Conservation (phyloP, 129 eudicot genomes). For the Lactuca saligna region DNA sequence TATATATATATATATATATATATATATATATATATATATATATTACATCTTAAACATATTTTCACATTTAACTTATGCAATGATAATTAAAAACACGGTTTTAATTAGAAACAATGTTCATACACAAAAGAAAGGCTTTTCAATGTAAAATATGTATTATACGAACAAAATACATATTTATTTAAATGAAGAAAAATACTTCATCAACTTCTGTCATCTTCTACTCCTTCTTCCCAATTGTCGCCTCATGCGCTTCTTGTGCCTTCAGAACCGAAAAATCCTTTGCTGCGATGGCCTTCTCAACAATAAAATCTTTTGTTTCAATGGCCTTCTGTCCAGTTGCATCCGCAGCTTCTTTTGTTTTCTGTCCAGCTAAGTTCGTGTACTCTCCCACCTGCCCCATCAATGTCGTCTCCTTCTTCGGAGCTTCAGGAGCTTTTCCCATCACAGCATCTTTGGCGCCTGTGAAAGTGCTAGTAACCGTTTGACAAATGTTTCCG, state of each 20-base stretch:
- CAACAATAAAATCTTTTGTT: constrained; percentile 11
- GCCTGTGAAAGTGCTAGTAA: constrained; percentile 53
- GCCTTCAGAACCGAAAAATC: constrained; percentile 13
- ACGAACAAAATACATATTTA: too few species aligned
- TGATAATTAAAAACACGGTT: too few species aligned
- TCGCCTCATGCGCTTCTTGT: constrained; percentile 18
- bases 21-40: too few species aligned
- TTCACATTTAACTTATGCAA: too few species aligned
- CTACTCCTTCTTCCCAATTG: neutral
- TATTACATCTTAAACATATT: too few species aligned
- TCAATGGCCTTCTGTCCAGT: constrained; percentile 21
- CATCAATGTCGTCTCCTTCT: constrained; percentile 8
- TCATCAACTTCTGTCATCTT: constrained; percentile 1
- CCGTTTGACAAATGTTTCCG: constrained; percentile 45
- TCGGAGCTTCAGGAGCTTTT: constrained; percentile 40
- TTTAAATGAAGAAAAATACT: too few species aligned
- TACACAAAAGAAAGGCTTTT: too few species aligned
- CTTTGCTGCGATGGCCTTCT: neutral
- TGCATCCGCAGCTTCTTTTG: neutral
- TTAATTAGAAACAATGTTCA: too few species aligned
- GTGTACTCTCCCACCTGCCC: constrained; percentile 12
- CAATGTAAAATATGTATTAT: too few species aligned
- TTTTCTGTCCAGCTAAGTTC: neutral
- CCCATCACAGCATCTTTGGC: constrained; percentile 64
- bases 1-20: too few species aligned